Evolutionary conservation across 345 rosid genomes (phyloP).

Genomic region (Heritiera littoralis): DNA sequence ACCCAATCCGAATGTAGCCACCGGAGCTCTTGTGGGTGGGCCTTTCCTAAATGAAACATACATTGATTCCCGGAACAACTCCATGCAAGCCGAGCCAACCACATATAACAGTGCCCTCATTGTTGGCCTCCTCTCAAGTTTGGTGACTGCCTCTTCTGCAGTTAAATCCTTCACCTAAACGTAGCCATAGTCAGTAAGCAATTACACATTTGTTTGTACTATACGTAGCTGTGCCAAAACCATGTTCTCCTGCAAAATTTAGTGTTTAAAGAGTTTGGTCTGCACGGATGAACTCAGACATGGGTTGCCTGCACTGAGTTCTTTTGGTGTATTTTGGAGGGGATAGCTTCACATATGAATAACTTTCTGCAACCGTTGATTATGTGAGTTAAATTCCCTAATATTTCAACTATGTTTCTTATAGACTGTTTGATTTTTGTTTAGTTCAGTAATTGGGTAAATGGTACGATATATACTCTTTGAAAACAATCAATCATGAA

Average conservation of each 20-base stretch:
- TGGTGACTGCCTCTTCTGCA: conserved; percentile 89
- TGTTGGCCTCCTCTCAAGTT: conserved; percentile 86
- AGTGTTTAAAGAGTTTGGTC: background rate
- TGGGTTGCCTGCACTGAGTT: background rate
- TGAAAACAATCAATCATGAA: background rate
- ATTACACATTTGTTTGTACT: conserved; percentile 20
- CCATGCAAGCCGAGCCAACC: conserved; percentile 82
- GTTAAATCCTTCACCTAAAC: conserved; percentile 56
- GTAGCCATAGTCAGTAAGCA: conserved; percentile 21
- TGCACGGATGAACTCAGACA: background rate
- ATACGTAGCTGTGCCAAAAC: conserved; percentile 25
- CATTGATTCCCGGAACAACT: conserved; percentile 67
- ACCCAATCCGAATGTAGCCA: conserved; percentile 84
- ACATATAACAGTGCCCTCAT: conserved; percentile 85
- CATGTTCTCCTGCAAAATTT: conserved; percentile 14
- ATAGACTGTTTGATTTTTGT: no score
- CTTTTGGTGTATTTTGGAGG: background rate
- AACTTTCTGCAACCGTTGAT: background rate
- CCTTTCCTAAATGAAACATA: conserved; percentile 85
- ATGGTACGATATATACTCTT: background rate
- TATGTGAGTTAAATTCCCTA: no score
- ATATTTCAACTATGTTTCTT: no score
- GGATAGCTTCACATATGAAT: conserved; percentile 1
- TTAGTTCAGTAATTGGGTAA: no score
- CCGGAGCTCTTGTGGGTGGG: conserved; percentile 90